Evolutionary conservation across 2,329 filamentous ascomycete genomes (phyloP), one percentile per base, ranked within the genome.

Genomic region (Diaporthe capsici): DNA sequence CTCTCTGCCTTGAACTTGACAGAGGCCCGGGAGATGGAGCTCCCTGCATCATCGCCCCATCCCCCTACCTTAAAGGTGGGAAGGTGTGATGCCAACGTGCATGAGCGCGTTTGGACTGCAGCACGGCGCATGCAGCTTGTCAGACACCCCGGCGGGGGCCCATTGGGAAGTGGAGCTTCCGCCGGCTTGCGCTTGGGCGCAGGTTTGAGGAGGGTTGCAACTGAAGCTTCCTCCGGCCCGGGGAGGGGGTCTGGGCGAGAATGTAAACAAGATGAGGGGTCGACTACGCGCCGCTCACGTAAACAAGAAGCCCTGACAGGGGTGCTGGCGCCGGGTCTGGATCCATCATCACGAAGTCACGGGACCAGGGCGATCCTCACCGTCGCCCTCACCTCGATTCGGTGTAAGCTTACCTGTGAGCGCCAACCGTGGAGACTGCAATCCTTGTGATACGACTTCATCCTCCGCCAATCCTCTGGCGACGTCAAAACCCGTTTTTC

Each of bases 261-360:
- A 75, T 63, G 75, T 76, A 76, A 76, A 76, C 75, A 75, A 76
- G 60, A 42, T 75, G 72, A 76, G 72, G 72, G 75, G 57, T 49
- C 44, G 37, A 39, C 20, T 20, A 60, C 51, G 68, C 75, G 72
- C 47, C n/a, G 63, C 67, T 75, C 75, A 76, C 73, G 75, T 76
- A 76, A 76, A 76, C 73, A 76, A 71, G 37, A 57, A 76, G 68
- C 75, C 73, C 73, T 76, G 73, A 74, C 75, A 70, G 47, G 75
- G 68, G 39, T 72, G 51, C n/a, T 39, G 60, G 51, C 68, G 73
- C 17, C 34, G 75, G 75, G 75, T 76, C 75, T 75, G 73, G 10
- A 28, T 17, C 28, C 3, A 76, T 75, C 73, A 75, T 61, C 75
- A 74, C 75, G 73, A 72, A 71, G 73, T 76, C 75, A 76, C 73